Evolutionary conservation across 352 stramenopile genomes (phyloP), one percentile per base, ranked within the genome.

Genomic region (Achlya hypogyna): DNA sequence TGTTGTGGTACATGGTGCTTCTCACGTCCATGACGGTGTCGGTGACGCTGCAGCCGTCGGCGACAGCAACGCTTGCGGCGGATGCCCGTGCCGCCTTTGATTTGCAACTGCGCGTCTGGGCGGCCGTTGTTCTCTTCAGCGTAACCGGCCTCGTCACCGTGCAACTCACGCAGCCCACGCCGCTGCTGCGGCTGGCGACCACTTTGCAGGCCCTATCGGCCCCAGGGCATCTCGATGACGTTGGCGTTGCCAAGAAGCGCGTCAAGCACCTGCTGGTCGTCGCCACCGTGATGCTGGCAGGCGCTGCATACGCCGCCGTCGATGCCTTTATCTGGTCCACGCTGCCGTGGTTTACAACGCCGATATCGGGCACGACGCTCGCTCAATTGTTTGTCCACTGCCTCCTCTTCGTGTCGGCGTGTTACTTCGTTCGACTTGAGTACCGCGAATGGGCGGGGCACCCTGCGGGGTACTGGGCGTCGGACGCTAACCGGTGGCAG

Each of bases 11-110:
- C 53, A 2, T 42, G 8, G 29, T 62, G 27, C n/a, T 62, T 22
- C 35, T 62, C 12, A 43, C 35, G 28, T 62, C 53, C 10, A 62
- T 62, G 53, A 10, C 53, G 53, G 35, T 62, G 12, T 42, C 53
- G 20, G 53, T 62, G 29, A 62, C 53, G 29, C 53, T 62, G n/a
- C 53, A 62, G 34, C 34, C 34, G 34, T 42, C 53, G 32, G 27
- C 16, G 29, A 38, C 20, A 28, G 9, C 20, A 58, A 32, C 8
- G 51, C 16, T 42, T 14, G 14, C n/a, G n/a, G n/a, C n/a, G n/a
- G n/a, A n/a, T n/a, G n/a, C n/a, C n/a, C n/a, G n/a, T 23, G 47
- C 22, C 23, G 20, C 14, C 18, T 22, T 28, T 31, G 51, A 58
- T 20, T n/a, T 32, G 12, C 22, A 42, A 43, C 31, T 62, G 28